Conservation (phyloP, 129 eudicot genomes). For the Heracleum sosnowskyi region DNA sequence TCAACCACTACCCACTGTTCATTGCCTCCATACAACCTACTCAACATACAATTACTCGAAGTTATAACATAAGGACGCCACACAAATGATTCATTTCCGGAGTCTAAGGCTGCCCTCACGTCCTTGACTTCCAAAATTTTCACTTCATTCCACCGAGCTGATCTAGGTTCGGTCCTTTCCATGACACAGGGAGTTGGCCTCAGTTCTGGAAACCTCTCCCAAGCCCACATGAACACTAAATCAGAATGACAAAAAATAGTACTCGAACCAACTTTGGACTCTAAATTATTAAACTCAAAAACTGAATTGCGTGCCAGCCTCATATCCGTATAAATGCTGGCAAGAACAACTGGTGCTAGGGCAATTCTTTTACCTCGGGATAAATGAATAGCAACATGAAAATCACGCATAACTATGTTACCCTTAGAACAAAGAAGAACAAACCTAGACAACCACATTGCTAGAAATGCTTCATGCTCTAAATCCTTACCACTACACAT, state of each 20-base stretch:
- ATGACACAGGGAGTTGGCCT: neutral
- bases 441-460: slow-evolving; percentile 2
- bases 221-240: neutral
- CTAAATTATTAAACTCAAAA: neutral
- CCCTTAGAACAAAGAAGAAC: neutral
- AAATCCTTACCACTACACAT: neutral
- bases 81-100: neutral
- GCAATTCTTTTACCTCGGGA: neutral
- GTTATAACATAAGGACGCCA: neutral
- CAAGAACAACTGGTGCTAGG: neutral
- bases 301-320: neutral
- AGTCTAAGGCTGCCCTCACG: neutral
- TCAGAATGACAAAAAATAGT: neutral
- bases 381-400: neutral
- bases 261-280: neutral
- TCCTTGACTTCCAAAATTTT: neutral
- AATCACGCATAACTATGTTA: neutral
- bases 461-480: neutral
- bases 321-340: neutral
- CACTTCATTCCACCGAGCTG: neutral
- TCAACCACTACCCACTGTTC: neutral
- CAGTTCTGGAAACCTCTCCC: neutral
- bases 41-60: neutral
- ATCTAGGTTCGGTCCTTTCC: neutral
- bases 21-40: neutral